Base-by-base conservation (phyloP, 371 early-diverging fungal species). In the Mucor saturninus region DNA sequence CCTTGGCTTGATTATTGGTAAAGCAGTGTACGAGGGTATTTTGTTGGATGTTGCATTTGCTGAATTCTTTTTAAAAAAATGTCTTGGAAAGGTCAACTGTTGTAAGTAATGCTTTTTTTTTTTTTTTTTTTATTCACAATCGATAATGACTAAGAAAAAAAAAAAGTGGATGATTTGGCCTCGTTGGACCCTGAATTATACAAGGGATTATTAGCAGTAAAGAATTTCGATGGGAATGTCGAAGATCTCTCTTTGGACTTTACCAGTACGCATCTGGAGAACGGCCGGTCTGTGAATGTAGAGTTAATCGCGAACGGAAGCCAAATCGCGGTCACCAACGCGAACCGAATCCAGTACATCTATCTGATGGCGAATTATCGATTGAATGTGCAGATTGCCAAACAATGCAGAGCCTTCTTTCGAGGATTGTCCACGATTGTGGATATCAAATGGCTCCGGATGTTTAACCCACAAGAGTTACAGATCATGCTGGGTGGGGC, bases 1-100 rank as follows among this genome's bases (percentile, higher is more conserved):
- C 61, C 67, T 97, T 8, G 98, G 98, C 2, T 83, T 93, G 2
- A 91, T 98, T 49, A 83, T 98, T 31, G 97, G 95, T 56, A 97
- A 97, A 75, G 97, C 97, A 0, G 74, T 98, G 28, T 95, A 95
- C 59, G 96, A 97, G 71, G 95, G 95, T 28, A 90, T 97, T 29
- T 76, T 98, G 21, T 80, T 97, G n/a, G 96, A 97, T 58, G 91
- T 87, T 8, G 88, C 91, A 5, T 97, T 98, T 84, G 95, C 97
- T 30, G 85, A 85, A 5, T 98, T 97, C 80, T 95, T 98, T 69
- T 73, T 96, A 56, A 87, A 90, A 43, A 93, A 93, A 64, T 94
- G 94, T 83, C 79, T 97, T 14, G 93, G 93, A 5, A 77, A 86
- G 72, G 76, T 79, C 42, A 83, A 87, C 58, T 86, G 89, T 67